Evolutionary conservation across 2,329 filamentous ascomycete species (phyloP), one percentile per base, ranked within the genome.

Genomic region (Penicillium sp.): DNA sequence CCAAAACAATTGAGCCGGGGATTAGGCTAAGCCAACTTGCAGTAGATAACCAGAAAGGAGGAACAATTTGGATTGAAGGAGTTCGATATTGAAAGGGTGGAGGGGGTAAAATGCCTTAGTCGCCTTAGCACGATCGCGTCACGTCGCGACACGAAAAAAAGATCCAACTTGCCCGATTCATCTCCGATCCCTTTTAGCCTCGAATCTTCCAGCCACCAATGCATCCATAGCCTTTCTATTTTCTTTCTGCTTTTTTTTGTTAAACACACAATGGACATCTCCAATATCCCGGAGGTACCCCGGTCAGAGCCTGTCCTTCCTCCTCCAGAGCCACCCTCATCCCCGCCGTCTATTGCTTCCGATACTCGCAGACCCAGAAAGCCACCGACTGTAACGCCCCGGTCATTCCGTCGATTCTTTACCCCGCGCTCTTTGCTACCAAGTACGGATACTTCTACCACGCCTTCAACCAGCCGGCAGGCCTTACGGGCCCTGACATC

Each of bases 381-480:
- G 53, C 70, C 69, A 43, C 74, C 74, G 39, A 70, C 73, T 26
- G 69, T 77, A 31, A 76, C 74, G 12, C 74, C 74, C n/a, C 69
- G 73, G 43, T 72, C 73, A n/a, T 76, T 77, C 52, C 69, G 66
- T 46, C 67, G 70, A 32, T 77, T 77, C 56, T 77, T 77, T 53
- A 76, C 73, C n/a, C 74, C 74, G 32, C 67, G 72, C 26, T 72
- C 70, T 45, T 59, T 72, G 37, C 60, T 71, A 26, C 64, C 66
- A 54, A 61, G 58, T 35, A 61, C 57, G 46, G 66, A 62, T 51
- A 62, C 62, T 58, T 61, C 56, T n/a, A 63, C 60, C 32, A 59
- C 59, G 15, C 66, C 69, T 19, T 68, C 65, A 52, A 66, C 72
- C 13, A 72, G 64, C 54, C 68, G 74, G 21, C 71, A 74, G 58